Evolutionary conservation across 1,284 basidiomycete species (phyloP).

Genomic region (Amylostereum areolatum): DNA sequence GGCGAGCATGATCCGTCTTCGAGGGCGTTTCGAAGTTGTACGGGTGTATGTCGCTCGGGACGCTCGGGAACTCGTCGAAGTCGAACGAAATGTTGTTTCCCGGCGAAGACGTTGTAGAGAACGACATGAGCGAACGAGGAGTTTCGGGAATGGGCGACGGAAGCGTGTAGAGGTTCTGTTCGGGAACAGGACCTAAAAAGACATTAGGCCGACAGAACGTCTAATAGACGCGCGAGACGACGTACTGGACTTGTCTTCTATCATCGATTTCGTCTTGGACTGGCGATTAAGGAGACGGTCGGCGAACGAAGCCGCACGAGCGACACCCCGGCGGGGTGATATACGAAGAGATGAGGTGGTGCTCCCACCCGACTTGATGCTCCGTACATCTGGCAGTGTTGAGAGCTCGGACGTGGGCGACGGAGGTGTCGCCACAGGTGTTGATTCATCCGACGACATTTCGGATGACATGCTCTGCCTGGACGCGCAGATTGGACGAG

Average conservation of each 20-base stretch:
- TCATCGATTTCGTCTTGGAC: slow-evolving; percentile 17
- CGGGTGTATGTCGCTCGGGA: slow-evolving; percentile 19
- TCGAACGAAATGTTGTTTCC: slow-evolving; percentile 20
- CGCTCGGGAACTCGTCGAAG: slow-evolving; percentile 29
- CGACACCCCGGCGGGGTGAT: slow-evolving; percentile 15
- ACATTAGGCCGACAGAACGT: background rate
- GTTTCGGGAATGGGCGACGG: slow-evolving; percentile 11
- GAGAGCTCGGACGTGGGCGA: slow-evolving; percentile 21
- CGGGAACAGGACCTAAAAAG: slow-evolving; percentile 2
- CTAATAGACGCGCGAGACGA: background rate
- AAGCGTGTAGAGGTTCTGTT: slow-evolving; percentile 6
- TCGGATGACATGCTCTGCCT: slow-evolving; percentile 26
- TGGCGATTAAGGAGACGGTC: slow-evolving; percentile 22
- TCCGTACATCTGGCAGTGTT: slow-evolving; percentile 10
- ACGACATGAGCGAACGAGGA: slow-evolving; percentile 23
- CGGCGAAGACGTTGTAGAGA: slow-evolving; percentile 18
- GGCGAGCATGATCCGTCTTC: too few relatives aligned
- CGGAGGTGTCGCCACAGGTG: slow-evolving; percentile 23
- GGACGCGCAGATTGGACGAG: slow-evolving; percentile 21
- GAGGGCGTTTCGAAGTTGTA: too few relatives aligned
- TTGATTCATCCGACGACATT: slow-evolving; percentile 27
- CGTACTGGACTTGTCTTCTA: slow-evolving; percentile 7
- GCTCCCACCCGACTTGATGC: slow-evolving; percentile 12
- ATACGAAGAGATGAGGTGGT: slow-evolving; percentile 7
- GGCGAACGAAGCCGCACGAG: slow-evolving; percentile 26